Evolutionary conservation across 192 early-diverging fungal species (phyloP).

Genomic region (Geranomyces variabilis): DNA sequence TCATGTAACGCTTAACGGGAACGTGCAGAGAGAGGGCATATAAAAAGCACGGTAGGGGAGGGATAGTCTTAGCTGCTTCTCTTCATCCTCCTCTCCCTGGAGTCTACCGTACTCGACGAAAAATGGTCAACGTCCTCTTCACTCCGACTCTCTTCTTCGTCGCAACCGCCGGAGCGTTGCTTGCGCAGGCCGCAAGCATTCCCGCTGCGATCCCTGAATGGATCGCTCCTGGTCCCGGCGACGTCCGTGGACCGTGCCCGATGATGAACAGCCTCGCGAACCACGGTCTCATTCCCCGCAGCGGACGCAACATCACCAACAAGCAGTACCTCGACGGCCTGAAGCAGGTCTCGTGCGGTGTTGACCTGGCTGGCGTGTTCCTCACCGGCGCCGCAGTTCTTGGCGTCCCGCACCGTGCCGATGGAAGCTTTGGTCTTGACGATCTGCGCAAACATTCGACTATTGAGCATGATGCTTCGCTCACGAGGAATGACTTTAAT

Average conservation of each 20-base stretch:
- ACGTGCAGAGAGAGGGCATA: no score
- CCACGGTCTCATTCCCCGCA: constrained; percentile 26
- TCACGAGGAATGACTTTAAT: constrained; percentile 9
- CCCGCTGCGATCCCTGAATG: not conserved
- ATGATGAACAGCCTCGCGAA: constrained; percentile 24
- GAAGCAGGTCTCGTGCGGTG: constrained; percentile 10
- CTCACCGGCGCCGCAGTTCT: constrained; percentile 6
- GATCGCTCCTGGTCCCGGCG: constrained; percentile 1
- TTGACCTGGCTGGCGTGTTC: constrained; percentile 13
- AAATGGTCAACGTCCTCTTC: no score
- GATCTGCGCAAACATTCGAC: constrained; percentile 24
- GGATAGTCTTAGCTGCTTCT: no score
- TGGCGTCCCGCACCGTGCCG: not conserved
- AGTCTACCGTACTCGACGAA: no score
- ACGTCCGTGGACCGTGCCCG: constrained; percentile 6
- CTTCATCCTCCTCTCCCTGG: no score
- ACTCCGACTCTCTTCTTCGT: no score
- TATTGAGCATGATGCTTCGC: constrained; percentile 31
- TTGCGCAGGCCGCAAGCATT: constrained; percentile 3
- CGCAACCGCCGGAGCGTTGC: not conserved
- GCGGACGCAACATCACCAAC: constrained; percentile 21
- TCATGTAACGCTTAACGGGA: no score
- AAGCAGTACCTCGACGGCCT: constrained; percentile 16
- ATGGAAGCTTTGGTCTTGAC: constrained; percentile 23
- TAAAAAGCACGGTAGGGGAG: no score